A percentile compares a stretch with the other conserved stretches of the same genome.
Evolutionary conservation across 1,284 basidiomycete species (phyloP).

Genomic region (Xerocomus amazonicus): DNA sequence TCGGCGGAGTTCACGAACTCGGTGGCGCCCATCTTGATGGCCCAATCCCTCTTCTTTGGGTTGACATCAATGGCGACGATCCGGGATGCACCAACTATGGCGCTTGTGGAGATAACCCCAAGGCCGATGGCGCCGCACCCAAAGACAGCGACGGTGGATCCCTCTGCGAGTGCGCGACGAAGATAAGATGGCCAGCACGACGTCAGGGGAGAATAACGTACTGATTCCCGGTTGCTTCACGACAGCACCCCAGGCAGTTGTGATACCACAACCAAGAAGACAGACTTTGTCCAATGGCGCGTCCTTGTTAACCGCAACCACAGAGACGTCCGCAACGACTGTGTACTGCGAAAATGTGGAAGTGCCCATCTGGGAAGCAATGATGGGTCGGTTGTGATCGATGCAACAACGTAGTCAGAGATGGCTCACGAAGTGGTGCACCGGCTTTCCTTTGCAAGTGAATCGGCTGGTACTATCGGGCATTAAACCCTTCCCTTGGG

Average conservation of each 20-base stretch:
- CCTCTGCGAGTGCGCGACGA: conserved; percentile 46
- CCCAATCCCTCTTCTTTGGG: conserved; percentile 82
- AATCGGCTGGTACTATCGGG: conserved; percentile 92
- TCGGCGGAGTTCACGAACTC: conserved; percentile 90
- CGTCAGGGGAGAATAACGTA: conserved; percentile 36
- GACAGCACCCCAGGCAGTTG: conserved; percentile 94
- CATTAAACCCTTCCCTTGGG: conserved; percentile 97
- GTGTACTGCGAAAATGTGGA: conserved; percentile 99
- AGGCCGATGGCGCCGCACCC: conserved; percentile 96
- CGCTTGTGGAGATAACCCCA: conserved; percentile 84
- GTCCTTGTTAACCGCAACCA: conserved; percentile 83
- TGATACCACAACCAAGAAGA: conserved; percentile 93
- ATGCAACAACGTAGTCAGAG: background rate
- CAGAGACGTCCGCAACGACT: conserved; percentile 95
- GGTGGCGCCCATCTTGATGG: conserved; percentile 92
- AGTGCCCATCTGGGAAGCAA: conserved; percentile 79
- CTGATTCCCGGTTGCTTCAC: conserved; percentile 77
- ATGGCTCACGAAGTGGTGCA: conserved; percentile 84
- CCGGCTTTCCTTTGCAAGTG: conserved; percentile 82
- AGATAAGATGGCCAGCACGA: conserved; percentile 1
- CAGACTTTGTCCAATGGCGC: conserved; percentile 95
- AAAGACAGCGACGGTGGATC: conserved; percentile 89
- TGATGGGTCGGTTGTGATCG: background rate
- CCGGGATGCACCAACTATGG: conserved; percentile 75
- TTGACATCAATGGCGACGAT: conserved; percentile 96